A percentile compares a stretch with the other conserved stretches of the same genome.
These are phyloP conservation scores for Leccinum solheimii DNA, from an alignment of 1,284 basidiomycete species.

Conservation along the genomic window DNA sequence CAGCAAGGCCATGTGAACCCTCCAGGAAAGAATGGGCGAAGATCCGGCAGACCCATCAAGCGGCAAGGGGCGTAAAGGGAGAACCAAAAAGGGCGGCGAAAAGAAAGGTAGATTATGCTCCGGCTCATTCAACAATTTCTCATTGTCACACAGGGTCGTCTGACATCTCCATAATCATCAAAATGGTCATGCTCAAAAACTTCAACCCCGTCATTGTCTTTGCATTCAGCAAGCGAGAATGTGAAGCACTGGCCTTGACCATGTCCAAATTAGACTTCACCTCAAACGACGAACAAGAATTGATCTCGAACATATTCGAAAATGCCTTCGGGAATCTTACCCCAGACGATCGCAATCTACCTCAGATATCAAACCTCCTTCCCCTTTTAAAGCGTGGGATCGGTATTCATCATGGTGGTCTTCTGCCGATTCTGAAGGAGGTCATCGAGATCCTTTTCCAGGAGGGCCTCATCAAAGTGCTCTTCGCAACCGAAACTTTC, in stretches of 20 bases:
- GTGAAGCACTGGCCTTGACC: slow-evolving; percentile 88
- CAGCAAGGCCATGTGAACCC: slow-evolving; percentile 94
- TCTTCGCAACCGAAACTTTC: slow-evolving; percentile 99
- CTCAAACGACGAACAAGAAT: slow-evolving; percentile 88
- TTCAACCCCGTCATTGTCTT: slow-evolving; percentile 99
- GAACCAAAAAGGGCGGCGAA: slow-evolving; percentile 87
- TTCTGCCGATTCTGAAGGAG: slow-evolving; percentile 97
- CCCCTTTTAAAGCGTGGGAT: slow-evolving; percentile 95
- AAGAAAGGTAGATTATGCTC: slow-evolving; percentile 67
- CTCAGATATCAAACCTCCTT: slow-evolving; percentile 92
- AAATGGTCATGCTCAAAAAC: slow-evolving; percentile 98
- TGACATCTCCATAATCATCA: slow-evolving; percentile 98
- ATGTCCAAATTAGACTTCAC: slow-evolving; percentile 98
- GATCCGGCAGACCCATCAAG: slow-evolving; percentile 85
- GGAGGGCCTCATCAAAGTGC: slow-evolving; percentile 97
- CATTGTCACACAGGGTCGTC: slow-evolving; percentile 60
- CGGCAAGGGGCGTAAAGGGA: slow-evolving; percentile 86
- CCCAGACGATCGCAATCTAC: slow-evolving; percentile 85
- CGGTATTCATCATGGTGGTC: slow-evolving; percentile 97
- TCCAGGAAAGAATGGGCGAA: slow-evolving; percentile 85
- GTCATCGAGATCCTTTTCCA: slow-evolving; percentile 99
- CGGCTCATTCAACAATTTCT: neutral
- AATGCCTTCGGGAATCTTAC: slow-evolving; percentile 93
- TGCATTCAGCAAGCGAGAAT: slow-evolving; percentile 98
- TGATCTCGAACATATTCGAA: slow-evolving; percentile 88